Evolutionary conservation across 495 filamentous ascomycete species (phyloP), one percentile per base, ranked within the genome.

Genomic region (Aspergillus baeticus): DNA sequence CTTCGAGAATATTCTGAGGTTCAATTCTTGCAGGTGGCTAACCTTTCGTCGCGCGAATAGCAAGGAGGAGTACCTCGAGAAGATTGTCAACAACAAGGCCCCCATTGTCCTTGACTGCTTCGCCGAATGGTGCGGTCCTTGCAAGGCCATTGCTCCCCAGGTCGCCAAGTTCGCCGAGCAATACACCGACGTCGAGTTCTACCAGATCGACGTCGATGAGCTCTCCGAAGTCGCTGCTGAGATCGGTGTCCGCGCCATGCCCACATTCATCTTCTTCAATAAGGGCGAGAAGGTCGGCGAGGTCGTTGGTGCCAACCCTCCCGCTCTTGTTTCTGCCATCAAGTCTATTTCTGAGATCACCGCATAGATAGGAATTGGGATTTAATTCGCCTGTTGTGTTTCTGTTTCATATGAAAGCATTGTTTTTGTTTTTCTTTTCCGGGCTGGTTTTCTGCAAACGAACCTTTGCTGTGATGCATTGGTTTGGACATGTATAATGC

Each of bases 161-260:
- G 68, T 96, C 51, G 82, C 83, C 56, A 78, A 84, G 82, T 85
- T 73, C 68, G 81, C 83, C 67, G 62, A 85, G 41, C 60, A 68
- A 17, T 79, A 80, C 73, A 41, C 78, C 57, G 64, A 74, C 53
- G 81, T 84, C 62, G 77, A 82, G 65, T 97, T 96, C 77, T 87
- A 83, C 83, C 96, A 97, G 82, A 71, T 98, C 68, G 92, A 98
- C 74, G 92, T 98, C 58, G 94, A 98, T 72, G 77, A 88, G 57
- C 76, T 93, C 23, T 71, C 85, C 54, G 83, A 88, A 1, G 84
- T 96, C 14, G 87, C 89, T 34, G 81, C 87, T 63, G 84, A 95
- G 65, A 84, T 94, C 52, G 84, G 84, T 59, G 83, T 98, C 75
- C 87, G 89, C 63, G 92, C 94, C 65, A 98, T 98, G 94, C 94